These are phyloP conservation scores for Rhodotorula sp. DNA, from an alignment of 1,284 basidiomycete genomes.

Conservation along the genomic window DNA sequence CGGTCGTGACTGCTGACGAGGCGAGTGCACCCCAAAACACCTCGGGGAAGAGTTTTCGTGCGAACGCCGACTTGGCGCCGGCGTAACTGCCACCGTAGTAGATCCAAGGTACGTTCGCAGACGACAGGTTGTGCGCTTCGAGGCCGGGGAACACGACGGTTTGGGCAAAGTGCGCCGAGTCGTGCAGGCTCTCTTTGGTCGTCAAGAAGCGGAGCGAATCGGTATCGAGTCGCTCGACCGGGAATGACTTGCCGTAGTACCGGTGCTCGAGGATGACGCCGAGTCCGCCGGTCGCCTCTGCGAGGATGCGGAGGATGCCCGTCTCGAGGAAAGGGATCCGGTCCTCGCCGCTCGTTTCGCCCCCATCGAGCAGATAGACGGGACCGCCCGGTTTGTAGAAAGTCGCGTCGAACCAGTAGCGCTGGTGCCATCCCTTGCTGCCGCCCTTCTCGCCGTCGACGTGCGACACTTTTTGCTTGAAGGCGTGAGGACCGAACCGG, in stretches of 20 bases:
- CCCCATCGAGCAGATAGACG: slow-evolving; percentile 49
- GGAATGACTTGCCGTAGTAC: slow-evolving; percentile 79
- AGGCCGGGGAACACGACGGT: slow-evolving; percentile 73
- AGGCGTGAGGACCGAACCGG: slow-evolving; percentile 7
- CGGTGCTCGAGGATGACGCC: slow-evolving; percentile 85
- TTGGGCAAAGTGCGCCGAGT: slow-evolving; percentile 86
- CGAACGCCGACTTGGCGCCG: slow-evolving; percentile 89
- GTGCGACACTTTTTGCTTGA: slow-evolving; percentile 42
- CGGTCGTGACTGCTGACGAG: slow-evolving; percentile 54
- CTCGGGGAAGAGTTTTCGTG: slow-evolving; percentile 82
- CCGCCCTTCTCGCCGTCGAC: not conserved
- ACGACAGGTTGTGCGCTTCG: slow-evolving; percentile 60
- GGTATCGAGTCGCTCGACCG: slow-evolving; percentile 65
- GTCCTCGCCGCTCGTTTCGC: slow-evolving; percentile 47
- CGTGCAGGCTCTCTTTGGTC: slow-evolving; percentile 85
- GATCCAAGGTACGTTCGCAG: slow-evolving; percentile 68
- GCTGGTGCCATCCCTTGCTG: slow-evolving; percentile 36
- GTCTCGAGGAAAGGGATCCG: slow-evolving; percentile 46
- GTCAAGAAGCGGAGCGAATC: slow-evolving; percentile 71
- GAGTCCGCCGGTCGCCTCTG: slow-evolving; percentile 74
- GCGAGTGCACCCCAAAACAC: slow-evolving; percentile 89
- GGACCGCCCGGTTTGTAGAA: slow-evolving; percentile 69
- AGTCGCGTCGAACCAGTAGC: slow-evolving; percentile 78
- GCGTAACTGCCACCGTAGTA: slow-evolving; percentile 88
- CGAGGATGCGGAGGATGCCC: slow-evolving; percentile 81